Percentiles rank a stretch among this genome's conserved stretches.
These are phyloP conservation scores for Ramalina intermedia DNA, from an alignment of 495 filamentous ascomycete genomes.

Conservation along the genomic window DNA sequence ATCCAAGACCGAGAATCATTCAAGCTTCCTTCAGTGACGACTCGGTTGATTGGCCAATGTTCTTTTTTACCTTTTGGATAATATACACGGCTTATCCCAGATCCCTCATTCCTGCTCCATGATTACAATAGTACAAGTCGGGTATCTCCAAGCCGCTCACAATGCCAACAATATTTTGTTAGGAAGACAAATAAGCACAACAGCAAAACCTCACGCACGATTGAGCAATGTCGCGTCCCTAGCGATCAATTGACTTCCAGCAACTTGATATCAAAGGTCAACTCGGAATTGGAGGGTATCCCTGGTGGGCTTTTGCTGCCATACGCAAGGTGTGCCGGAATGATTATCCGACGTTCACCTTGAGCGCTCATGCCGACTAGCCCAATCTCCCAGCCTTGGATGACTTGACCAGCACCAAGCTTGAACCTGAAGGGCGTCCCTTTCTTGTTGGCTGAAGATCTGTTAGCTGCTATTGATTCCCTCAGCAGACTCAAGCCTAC, in stretches of 20 bases:
- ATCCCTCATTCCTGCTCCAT: slow-evolving; percentile 30
- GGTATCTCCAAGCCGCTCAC: slow-evolving; percentile 26
- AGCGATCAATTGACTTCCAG: slow-evolving; percentile 44
- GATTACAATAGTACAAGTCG: slow-evolving; percentile 29
- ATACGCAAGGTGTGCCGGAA: slow-evolving; percentile 76
- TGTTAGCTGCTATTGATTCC: neutral
- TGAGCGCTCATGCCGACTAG: slow-evolving; percentile 81
- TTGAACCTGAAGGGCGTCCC: slow-evolving; percentile 93
- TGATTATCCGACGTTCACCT: slow-evolving; percentile 79
- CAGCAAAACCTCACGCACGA: slow-evolving; percentile 8
- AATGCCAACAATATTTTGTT: slow-evolving; percentile 5
- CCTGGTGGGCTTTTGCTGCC: slow-evolving; percentile 56
- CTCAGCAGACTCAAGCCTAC: slow-evolving; percentile 33
- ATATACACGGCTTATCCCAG: slow-evolving; percentile 11
- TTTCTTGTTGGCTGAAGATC: slow-evolving; percentile 72
- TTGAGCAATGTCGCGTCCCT: slow-evolving; percentile 9
- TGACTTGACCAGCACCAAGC: slow-evolving; percentile 84
- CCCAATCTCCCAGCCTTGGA: slow-evolving; percentile 97
- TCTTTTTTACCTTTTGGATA: neutral
- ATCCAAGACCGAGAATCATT: neutral
- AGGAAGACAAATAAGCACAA: neutral
- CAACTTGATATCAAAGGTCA: slow-evolving; percentile 88
- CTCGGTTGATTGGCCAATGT: no score
- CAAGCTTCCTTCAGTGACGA: neutral
- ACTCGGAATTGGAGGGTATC: slow-evolving; percentile 78